Percentiles rank a stretch among this genome's conserved stretches.
These are phyloP conservation scores for Leptodontidium sp. DNA, from an alignment of 2,329 filamentous ascomycete genomes.

Conservation along the genomic window DNA sequence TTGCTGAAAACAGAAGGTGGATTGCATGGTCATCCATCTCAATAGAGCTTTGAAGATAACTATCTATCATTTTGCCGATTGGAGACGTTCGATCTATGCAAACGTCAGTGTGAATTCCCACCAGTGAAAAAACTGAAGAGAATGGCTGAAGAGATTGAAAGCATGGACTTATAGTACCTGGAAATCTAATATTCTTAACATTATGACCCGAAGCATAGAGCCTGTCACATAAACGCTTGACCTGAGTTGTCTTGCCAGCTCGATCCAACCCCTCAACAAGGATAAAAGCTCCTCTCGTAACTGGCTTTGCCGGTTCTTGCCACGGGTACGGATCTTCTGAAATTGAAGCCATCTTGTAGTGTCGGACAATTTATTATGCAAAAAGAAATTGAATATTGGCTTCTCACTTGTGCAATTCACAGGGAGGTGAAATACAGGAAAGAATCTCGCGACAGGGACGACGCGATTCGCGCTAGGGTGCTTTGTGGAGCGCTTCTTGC, in stretches of 20 bases:
- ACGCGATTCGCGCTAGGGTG: slow-evolving; percentile 14
- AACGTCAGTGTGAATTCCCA: too few species aligned
- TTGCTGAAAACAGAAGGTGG: slow-evolving; percentile 77
- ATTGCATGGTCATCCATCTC: slow-evolving; percentile 75
- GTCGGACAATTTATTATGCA: neutral
- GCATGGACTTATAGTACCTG: slow-evolving; percentile 55
- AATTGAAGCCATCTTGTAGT: slow-evolving; percentile 29
- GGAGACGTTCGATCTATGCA: slow-evolving; percentile 68
- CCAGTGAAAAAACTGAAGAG: too few species aligned
- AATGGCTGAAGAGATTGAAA: too few species aligned
- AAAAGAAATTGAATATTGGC: neutral
- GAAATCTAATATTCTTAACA: slow-evolving; percentile 70
- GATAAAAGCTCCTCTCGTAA: slow-evolving; percentile 66
- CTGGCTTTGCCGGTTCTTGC: slow-evolving; percentile 40
- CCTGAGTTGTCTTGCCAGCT: slow-evolving; percentile 78
- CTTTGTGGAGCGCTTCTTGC: neutral
- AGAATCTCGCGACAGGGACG: neutral
- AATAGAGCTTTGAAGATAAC: slow-evolving; percentile 66
- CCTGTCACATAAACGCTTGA: slow-evolving; percentile 61
- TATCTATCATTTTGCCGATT: slow-evolving; percentile 74
- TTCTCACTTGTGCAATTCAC: neutral
- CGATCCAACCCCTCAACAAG: slow-evolving; percentile 77
- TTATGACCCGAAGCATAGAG: slow-evolving; percentile 59
- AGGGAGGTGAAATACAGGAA: neutral
- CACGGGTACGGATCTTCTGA: slow-evolving; percentile 33